Conservation (phyloP, 305 asterid genomes). For the Fraxinus ornus region DNA sequence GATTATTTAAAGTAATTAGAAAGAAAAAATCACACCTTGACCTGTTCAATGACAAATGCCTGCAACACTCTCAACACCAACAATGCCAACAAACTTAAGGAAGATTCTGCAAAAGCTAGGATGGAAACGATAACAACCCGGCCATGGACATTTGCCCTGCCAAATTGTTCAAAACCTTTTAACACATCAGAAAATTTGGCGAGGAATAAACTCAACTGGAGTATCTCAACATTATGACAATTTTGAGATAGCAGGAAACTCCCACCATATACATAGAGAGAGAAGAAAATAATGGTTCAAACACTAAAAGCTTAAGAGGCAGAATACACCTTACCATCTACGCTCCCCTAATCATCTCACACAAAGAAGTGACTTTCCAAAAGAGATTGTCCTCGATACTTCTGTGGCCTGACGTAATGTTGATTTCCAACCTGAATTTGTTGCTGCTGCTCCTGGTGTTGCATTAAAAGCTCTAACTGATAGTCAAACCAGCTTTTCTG, state of each 20-base stretch:
- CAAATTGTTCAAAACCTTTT: conserved; percentile 40
- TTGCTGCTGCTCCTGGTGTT: conserved; percentile 57
- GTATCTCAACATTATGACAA: not conserved
- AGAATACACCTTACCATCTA: conserved; percentile 33
- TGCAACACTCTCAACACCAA: conserved; percentile 66
- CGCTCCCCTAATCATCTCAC: conserved; percentile 30
- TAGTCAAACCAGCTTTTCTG: conserved; percentile 52
- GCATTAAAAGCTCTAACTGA: conserved; percentile 55
- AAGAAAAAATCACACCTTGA: not conserved
- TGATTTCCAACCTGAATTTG: conserved; percentile 58
- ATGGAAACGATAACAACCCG: conserved; percentile 60
- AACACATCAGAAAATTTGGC: conserved; percentile 14
- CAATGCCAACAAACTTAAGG: conserved; percentile 68
- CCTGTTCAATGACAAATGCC: conserved; percentile 74
- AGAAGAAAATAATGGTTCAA: not conserved
- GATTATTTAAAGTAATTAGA: not conserved
- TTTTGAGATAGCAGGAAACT: not conserved
- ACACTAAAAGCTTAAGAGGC: not conserved
- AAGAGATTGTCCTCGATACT: conserved; percentile 39
- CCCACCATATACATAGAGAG: not conserved
- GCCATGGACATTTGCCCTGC: conserved; percentile 42
- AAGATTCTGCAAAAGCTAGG: conserved; percentile 57
- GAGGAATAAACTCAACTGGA: not conserved
- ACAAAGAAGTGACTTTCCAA: conserved; percentile 42
- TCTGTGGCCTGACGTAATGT: conserved; percentile 37